Base-by-base conservation (phyloP, 768 basidiomycete species). In the Termitomyces sp. region DNA sequence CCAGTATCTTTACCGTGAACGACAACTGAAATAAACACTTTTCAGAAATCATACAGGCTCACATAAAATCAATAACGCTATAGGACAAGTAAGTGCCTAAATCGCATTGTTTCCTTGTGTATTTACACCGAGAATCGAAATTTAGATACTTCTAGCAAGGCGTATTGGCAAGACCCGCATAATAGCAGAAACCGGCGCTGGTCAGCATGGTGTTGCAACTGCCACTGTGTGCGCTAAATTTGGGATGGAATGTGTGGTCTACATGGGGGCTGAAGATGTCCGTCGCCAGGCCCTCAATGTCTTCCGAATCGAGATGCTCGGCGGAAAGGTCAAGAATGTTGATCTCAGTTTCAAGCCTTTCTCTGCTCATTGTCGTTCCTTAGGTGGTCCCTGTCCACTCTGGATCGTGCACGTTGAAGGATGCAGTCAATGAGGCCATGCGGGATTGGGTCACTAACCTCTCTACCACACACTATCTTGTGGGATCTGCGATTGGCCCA, bases 391-490 rank as follows among this genome's bases (percentile, higher is more conserved):
- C 97, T 13, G 96, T 98, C 23, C 76, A 89, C 52, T 95, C 95
- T 5, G 97, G 97, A 22, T 93, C 96, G 22, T 83, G 89, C 65
- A 98, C 96, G 5, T 76, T 99, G 60, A 99, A 99, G 72, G 97
- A 98, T 64, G 96, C 97, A 25, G 94, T 98, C 60, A 99, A 98
- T 74, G 96, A 98, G 60, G 96, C 97, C 5, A 83, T 98, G 82
- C 86, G 97, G 40, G 95, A 98, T 72, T 98, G 97, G 97, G 97
- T 98, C 11, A 94, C 95, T 29, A 95, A 98, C 68, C 81, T 99
- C 31, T 76, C 92, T 12, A 92, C 77, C 5, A 98, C 96, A 1
- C 94, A 98, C 72, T 99, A 98, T 73, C 84, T 98, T 60, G 92
- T 99, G 58, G 97, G 97, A 29, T 98, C 95, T 15, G 93, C 86